These are phyloP conservation scores for Penicillium simplicissimum DNA, from an alignment of 495 filamentous ascomycete species.

Conservation along the genomic window DNA sequence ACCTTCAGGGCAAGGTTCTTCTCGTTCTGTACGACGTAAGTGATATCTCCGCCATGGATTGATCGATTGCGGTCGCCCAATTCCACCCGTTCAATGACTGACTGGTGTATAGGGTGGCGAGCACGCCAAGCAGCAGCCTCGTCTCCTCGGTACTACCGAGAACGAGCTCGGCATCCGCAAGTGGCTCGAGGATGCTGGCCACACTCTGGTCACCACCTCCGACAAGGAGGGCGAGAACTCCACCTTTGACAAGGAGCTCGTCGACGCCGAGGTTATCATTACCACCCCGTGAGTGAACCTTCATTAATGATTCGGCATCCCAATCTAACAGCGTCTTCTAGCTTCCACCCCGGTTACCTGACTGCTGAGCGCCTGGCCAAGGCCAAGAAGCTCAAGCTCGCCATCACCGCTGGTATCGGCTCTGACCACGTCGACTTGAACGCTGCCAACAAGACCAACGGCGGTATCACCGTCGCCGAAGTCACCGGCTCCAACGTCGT, in stretches of 20 bases:
- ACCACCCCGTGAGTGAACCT: conserved; percentile 80
- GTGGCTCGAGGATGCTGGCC: conserved; percentile 94
- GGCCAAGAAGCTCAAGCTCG: conserved; percentile 98
- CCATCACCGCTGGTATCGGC: conserved; percentile 94
- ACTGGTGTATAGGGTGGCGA: conserved; percentile 55
- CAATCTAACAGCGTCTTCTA: conserved; percentile 29
- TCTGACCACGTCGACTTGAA: conserved; percentile 98
- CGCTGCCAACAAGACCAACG: conserved; percentile 97
- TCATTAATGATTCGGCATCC: background rate
- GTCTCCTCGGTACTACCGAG: conserved; percentile 90
- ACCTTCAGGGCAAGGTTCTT: conserved; percentile 70
- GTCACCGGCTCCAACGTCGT: conserved; percentile 94
- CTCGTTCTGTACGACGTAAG: conserved; percentile 76
- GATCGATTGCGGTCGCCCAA: background rate
- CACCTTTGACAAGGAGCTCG: conserved; percentile 89
- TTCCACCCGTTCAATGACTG: background rate
- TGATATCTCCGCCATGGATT: conserved; percentile 19
- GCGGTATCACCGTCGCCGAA: conserved; percentile 94
- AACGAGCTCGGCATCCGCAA: conserved; percentile 96
- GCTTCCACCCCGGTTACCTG: conserved; percentile 98
- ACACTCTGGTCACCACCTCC: conserved; percentile 94
- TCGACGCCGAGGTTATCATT: conserved; percentile 97
- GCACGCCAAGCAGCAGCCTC: conserved; percentile 75
- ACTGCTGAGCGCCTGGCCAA: conserved; percentile 94
- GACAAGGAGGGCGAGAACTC: conserved; percentile 96